Conservation (phyloP, 345 rosid genomes). For the Trapa bicornis region DNA sequence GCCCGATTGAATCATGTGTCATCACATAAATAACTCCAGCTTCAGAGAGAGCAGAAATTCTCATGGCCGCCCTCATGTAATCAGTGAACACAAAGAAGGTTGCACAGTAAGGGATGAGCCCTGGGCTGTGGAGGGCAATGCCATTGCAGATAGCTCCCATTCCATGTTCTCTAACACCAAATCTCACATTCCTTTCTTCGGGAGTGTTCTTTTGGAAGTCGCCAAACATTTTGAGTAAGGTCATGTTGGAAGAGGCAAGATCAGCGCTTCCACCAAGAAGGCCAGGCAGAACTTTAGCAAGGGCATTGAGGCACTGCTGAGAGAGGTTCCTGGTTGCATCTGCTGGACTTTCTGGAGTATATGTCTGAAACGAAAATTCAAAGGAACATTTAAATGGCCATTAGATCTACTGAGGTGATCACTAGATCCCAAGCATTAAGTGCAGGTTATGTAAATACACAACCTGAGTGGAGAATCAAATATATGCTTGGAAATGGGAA, state of each 20-base stretch:
- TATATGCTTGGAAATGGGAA: not conserved
- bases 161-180: conserved; percentile 95
- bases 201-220: conserved; percentile 91
- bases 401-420: not conserved
- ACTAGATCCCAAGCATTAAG: not conserved
- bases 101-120: conserved; percentile 90
- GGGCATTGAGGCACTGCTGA: conserved; percentile 78
- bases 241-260: conserved; percentile 99
- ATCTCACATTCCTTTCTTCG: conserved; percentile 81
- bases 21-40: conserved; percentile 93
- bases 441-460: not conserved
- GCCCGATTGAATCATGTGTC: conserved; percentile 99
- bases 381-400: not conserved
- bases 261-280: conserved; percentile 98
- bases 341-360: conserved; percentile 83
- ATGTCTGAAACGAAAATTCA: conserved; percentile 32
- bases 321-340: conserved; percentile 95
- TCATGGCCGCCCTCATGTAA: conserved; percentile 98
- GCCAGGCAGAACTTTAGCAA: conserved; percentile 74
- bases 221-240: conserved; percentile 76
- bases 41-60: conserved; percentile 77
- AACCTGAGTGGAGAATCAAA: not conserved
- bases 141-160: conserved; percentile 99
- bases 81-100: conserved; percentile 99
- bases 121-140: conserved; percentile 88